phyloP scores from a whole-genome alignment of 805 yeast genomes.

The Nakazawaea wyomingensis region DNA sequence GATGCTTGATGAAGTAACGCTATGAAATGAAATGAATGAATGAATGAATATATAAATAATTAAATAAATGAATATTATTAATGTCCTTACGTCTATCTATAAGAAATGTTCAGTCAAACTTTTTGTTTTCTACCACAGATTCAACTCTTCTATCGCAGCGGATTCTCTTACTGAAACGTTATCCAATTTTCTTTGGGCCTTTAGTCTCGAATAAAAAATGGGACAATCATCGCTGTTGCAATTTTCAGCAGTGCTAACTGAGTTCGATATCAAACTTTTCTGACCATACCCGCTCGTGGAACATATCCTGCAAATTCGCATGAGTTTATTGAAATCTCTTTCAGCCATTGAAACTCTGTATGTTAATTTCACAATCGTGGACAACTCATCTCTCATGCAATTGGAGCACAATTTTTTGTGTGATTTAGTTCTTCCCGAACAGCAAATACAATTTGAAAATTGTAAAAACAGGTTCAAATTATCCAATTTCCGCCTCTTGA shows the following conservation, averaged over 20 bases:
- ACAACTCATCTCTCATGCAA: conserved; percentile 31
- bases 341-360: conserved; percentile 24
- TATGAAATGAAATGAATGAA: too few species aligned
- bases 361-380: conserved; percentile 28
- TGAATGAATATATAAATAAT: too few species aligned
- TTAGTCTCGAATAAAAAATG: conserved; percentile 49
- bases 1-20: conserved; percentile 23
- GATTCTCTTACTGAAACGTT: conserved; percentile 10
- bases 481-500: conserved; percentile 10
- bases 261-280: conserved; percentile 17
- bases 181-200: conserved; percentile 28
- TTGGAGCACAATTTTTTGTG: conserved; percentile 26
- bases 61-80: too few species aligned
- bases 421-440: conserved; percentile 17
- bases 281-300: conserved; percentile 18
- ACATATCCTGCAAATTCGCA: conserved; percentile 33
- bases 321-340: conserved; percentile 22
- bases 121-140: too few species aligned
- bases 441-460: conserved; percentile 25
- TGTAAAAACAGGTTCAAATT: conserved; percentile 18
- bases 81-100: too few species aligned
- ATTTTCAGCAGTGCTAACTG: conserved; percentile 24
- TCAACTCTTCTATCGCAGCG: conserved; percentile 20
- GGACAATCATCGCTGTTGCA: conserved; percentile 68
- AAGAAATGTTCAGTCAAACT: too few species aligned